Conservation (phyloP, 2,329 filamentous ascomycete species). For the Coniella vitis region DNA sequence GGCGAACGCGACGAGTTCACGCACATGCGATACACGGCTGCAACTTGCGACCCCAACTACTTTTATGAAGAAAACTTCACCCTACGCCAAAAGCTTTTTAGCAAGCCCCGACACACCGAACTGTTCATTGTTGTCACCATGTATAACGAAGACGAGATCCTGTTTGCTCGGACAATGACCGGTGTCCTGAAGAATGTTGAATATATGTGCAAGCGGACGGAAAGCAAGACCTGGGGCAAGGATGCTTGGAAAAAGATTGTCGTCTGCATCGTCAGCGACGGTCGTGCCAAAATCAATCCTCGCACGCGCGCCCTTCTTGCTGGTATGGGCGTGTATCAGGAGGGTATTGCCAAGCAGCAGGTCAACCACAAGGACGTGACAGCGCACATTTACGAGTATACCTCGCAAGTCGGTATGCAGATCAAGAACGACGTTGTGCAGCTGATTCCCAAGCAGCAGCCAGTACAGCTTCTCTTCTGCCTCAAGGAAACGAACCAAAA, state of each 20-base stretch:
- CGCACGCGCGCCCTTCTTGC: constrained; percentile 84
- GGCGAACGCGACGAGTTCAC: constrained; percentile 88
- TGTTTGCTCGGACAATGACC: constrained; percentile 92
- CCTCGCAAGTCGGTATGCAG: constrained; percentile 76
- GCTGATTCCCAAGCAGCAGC: constrained; percentile 77
- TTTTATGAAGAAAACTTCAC: constrained; percentile 90
- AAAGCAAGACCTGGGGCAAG: constrained; percentile 96
- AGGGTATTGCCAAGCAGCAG: constrained; percentile 96
- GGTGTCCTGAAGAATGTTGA: constrained; percentile 99
- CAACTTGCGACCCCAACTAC: constrained; percentile 85
- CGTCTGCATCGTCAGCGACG: constrained; percentile 94
- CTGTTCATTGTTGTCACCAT: constrained; percentile 95
- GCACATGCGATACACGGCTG: constrained; percentile 93
- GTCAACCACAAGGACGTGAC: constrained; percentile 96
- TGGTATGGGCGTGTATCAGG: constrained; percentile 93
- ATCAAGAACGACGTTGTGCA: constrained; percentile 86
- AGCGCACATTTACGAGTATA: constrained; percentile 96
- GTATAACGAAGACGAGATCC: constrained; percentile 98
- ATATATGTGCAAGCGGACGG: constrained; percentile 89
- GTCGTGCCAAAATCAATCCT: constrained; percentile 92
- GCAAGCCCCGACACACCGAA: constrained; percentile 87
- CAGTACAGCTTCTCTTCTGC: constrained; percentile 95
- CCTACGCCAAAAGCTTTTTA: constrained; percentile 82
- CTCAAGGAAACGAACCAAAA: constrained; percentile 99
- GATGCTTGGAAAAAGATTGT: constrained; percentile 99